Percentiles rank a stretch among this genome's conserved stretches.
Evolutionary conservation across 2,329 filamentous ascomycete genomes (phyloP).

Genomic region (Thelonectria olida): DNA sequence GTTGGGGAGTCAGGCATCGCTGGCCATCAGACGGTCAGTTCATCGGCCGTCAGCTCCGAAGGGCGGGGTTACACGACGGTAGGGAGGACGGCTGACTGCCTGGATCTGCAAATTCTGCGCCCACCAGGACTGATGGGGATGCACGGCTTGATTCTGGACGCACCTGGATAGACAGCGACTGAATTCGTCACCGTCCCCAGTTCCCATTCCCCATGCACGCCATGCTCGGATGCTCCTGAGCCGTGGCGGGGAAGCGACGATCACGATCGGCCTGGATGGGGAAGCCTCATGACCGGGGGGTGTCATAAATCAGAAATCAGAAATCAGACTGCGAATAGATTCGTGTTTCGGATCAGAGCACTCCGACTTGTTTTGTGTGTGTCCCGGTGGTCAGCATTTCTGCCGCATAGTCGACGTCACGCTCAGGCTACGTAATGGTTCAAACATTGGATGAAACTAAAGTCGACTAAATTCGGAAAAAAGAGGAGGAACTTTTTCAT

Average conservation of each 20-base stretch:
- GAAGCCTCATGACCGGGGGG: not conserved
- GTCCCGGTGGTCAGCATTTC: no score
- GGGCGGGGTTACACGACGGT: not conserved
- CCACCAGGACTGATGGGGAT: not conserved
- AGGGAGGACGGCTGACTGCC: not conserved
- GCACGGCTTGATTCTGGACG: not conserved
- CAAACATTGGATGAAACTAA: no score
- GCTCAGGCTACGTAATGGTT: no score
- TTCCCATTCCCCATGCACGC: no score
- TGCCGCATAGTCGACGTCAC: no score
- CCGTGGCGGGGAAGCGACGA: not conserved
- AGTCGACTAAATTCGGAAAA: not conserved
- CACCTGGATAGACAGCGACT: no score
- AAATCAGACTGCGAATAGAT: no score
- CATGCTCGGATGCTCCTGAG: not conserved
- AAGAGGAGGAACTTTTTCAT: not conserved
- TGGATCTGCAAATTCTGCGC: no score
- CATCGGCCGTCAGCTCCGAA: not conserved
- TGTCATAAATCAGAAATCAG: no score
- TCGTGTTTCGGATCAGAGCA: no score
- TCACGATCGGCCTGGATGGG: not conserved
- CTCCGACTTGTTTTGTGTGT: no score
- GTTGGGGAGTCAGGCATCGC: not conserved
- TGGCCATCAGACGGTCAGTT: not conserved
- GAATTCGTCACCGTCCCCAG: not conserved